Percentiles rank a stretch among this genome's conserved stretches.
Conservation (phyloP, 805 yeast genomes). For the Pichia deserticola region DNA sequence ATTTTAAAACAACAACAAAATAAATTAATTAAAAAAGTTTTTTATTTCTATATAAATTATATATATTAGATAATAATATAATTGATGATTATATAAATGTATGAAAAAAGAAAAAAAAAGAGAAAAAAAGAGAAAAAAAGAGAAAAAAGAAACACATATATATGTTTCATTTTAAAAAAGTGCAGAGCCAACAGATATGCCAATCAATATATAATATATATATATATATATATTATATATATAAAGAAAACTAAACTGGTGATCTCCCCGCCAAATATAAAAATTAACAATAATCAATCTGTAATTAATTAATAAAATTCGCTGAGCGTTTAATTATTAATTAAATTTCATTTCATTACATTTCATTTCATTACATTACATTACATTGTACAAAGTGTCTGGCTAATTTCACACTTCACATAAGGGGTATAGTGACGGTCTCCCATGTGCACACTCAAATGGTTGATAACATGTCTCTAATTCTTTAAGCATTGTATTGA, state of each 20-base stretch:
- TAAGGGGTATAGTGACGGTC: constrained; percentile 52
- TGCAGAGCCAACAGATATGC: too few relatives aligned
- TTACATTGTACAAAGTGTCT: neutral
- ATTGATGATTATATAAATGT: too few relatives aligned
- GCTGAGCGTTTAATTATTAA: neutral
- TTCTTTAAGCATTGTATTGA: constrained; percentile 34
- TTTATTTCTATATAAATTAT: too few relatives aligned
- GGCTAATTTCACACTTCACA: neutral
- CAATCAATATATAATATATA: neutral
- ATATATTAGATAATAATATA: too few relatives aligned
- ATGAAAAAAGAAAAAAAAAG: too few relatives aligned
- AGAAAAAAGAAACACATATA: too few relatives aligned
- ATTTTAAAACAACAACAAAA: too few relatives aligned
- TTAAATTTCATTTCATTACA: too few relatives aligned
- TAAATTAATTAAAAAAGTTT: neutral
- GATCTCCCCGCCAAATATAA: neutral
- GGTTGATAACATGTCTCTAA: constrained; percentile 51
- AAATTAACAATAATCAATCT: too few relatives aligned
- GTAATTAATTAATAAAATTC: neutral
- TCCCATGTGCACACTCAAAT: constrained; percentile 79
- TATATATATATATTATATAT: too few relatives aligned
- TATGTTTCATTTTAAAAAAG: too few relatives aligned
- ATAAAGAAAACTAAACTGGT: neutral
- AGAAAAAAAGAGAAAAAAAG: too few relatives aligned
- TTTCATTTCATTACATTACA: neutral